Percentiles rank a stretch among this genome's conserved stretches.
phyloP scores from a whole-genome alignment of 768 basidiomycete species.

The Suillus paluster region DNA sequence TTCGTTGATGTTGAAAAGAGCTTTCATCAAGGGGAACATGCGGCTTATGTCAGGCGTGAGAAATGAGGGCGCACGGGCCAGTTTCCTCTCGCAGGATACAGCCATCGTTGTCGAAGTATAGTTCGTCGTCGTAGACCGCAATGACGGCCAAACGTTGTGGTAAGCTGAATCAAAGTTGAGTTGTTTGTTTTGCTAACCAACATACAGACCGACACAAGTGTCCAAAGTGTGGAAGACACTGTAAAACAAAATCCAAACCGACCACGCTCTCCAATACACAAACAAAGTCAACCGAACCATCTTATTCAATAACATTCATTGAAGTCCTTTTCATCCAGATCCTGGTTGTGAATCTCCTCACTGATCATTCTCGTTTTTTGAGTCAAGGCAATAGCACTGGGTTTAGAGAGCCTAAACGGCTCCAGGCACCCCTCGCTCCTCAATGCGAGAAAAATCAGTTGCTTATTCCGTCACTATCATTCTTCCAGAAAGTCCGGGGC shows the following conservation, averaged over 20 bases:
- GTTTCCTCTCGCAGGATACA: constrained; percentile 29
- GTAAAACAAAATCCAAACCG: constrained; percentile 68
- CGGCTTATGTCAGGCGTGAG: constrained; percentile 59
- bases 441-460: constrained; percentile 2
- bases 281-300: constrained; percentile 31
- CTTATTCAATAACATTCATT: not conserved
- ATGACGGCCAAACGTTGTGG: constrained; percentile 34
- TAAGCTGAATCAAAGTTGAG: constrained; percentile 35
- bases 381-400: not conserved
- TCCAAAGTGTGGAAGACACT: constrained; percentile 77
- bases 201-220: constrained; percentile 62
- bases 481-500: not conserved
- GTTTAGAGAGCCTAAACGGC: not conserved
- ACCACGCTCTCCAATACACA: constrained; percentile 47
- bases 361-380: not conserved
- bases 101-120: constrained; percentile 20
- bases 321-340: not conserved
- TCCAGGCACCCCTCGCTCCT: not conserved
- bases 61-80: constrained; percentile 63
- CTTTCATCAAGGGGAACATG: constrained; percentile 43
- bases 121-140: constrained; percentile 32
- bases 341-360: not conserved
- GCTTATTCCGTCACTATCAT: not conserved
- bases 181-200: constrained; percentile 58
- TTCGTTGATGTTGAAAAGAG: constrained; percentile 36